These are phyloP conservation scores for Neofusicoccum sp. DNA, from an alignment of 2,329 filamentous ascomycete species.

Conservation along the genomic window DNA sequence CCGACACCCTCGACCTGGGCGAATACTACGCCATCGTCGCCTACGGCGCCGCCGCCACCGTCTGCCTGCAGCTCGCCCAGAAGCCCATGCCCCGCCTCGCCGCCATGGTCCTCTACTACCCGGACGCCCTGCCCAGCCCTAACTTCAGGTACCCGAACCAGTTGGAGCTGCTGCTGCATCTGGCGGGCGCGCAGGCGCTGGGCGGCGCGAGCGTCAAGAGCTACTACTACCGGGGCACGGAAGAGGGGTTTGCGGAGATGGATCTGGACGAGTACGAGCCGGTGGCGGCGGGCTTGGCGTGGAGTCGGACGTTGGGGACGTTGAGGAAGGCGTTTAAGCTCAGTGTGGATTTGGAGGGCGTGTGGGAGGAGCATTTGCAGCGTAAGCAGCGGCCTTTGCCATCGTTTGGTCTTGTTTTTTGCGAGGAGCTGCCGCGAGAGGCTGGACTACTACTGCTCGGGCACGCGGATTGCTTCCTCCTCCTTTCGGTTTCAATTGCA, in stretches of 20 bases:
- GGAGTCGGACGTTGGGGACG: constrained; percentile 40
- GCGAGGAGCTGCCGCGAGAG: background rate
- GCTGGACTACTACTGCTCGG: background rate
- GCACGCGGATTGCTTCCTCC: background rate
- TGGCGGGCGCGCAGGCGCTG: constrained; percentile 39
- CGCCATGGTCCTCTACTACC: constrained; percentile 46
- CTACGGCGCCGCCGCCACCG: constrained; percentile 42
- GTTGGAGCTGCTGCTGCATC: constrained; percentile 40
- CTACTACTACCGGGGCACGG: constrained; percentile 40
- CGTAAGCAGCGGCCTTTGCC: constrained; percentile 18
- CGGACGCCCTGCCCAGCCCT: constrained; percentile 36
- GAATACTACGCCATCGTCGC: constrained; percentile 37
- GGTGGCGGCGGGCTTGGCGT: constrained; percentile 42
- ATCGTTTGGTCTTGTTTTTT: background rate
- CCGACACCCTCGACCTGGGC: constrained; percentile 39
- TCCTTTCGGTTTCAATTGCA: background rate
- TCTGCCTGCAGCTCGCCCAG: constrained; percentile 39
- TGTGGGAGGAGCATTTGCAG: constrained; percentile 34
- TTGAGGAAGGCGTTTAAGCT: constrained; percentile 39
- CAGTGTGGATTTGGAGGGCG: constrained; percentile 34
- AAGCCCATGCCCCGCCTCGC: constrained; percentile 42
- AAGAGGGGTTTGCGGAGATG: constrained; percentile 44
- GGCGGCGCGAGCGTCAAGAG: constrained; percentile 36
- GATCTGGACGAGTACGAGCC: constrained; percentile 38
- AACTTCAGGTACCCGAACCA: constrained; percentile 39